Conservation (phyloP, 306 rosid species). For the Mucuna pruriens region DNA sequence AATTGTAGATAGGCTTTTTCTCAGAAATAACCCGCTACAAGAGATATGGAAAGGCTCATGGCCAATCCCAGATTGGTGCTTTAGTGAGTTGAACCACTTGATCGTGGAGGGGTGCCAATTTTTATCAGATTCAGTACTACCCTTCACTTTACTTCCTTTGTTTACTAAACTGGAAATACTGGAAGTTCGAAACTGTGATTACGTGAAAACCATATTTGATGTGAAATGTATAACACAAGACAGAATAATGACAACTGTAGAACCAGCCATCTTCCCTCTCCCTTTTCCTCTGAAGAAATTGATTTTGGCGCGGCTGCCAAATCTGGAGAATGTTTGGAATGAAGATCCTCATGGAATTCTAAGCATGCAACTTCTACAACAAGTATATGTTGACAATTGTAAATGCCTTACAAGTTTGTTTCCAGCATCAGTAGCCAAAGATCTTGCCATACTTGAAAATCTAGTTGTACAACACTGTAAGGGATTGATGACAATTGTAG, state of each 20-base stretch:
- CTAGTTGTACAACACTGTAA: background rate
- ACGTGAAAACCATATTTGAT: conserved; percentile 21
- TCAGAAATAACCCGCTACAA: background rate
- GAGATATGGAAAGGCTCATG: background rate
- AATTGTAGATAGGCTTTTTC: too few relatives aligned
- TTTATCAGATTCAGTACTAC: conserved; percentile 11
- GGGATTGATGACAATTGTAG: background rate
- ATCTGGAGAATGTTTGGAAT: conserved; percentile 32
- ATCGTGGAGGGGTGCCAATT: background rate
- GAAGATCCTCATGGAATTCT: conserved; percentile 27
- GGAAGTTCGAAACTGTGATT: background rate
- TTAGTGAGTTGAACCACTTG: background rate
- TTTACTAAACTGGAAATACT: background rate
- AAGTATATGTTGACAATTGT: conserved; percentile 9
- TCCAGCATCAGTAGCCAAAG: conserved; percentile 29
- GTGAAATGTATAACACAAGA: background rate
- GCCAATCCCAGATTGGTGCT: conserved; percentile 24
- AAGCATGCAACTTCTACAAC: background rate
- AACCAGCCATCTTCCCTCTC: background rate
- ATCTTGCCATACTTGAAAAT: conserved; percentile 22
- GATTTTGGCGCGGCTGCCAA: conserved; percentile 9
- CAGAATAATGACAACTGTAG: background rate
- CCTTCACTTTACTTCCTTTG: conserved; percentile 9
- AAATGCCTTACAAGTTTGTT: conserved; percentile 27
- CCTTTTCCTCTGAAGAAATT: conserved; percentile 16